These are phyloP conservation scores for Rhodotorula paludigena DNA, from an alignment of 768 basidiomycete species.

Conservation along the genomic window DNA sequence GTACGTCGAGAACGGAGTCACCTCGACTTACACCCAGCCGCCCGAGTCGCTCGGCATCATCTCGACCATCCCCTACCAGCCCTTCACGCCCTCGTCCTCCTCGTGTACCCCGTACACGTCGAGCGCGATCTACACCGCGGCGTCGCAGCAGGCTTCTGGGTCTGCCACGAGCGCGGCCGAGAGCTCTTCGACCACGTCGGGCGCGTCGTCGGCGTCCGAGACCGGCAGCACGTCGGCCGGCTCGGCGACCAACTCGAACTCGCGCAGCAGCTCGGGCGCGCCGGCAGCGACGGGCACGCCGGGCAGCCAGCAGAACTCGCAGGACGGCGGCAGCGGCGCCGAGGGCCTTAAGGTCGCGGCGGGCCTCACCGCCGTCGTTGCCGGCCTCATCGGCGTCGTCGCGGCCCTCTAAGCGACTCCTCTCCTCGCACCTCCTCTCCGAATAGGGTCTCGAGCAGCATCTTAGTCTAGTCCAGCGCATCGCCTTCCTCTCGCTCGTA, in stretches of 20 bases:
- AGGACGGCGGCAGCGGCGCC: background rate
- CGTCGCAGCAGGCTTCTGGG: background rate
- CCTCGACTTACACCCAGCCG: conserved; percentile 37
- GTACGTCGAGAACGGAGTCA: conserved; percentile 22
- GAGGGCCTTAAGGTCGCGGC: conserved; percentile 9
- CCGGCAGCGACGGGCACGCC: conserved; percentile 2
- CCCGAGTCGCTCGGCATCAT: conserved; percentile 39
- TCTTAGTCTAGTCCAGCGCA: too few species aligned
- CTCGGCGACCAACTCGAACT: too few species aligned
- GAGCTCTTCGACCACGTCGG: background rate
- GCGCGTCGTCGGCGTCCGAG: conserved; percentile 3
- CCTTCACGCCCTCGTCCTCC: conserved; percentile 43
- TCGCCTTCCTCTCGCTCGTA: too few species aligned
- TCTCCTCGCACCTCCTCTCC: too few species aligned
- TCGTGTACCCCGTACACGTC: conserved; percentile 42
- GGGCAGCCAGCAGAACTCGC: background rate
- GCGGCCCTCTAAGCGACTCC: background rate
- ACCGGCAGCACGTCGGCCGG: conserved; percentile 1
- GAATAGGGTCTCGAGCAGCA: too few species aligned
- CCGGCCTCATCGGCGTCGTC: background rate
- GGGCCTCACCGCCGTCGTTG: background rate
- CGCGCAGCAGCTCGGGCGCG: background rate
- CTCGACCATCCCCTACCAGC: conserved; percentile 42
- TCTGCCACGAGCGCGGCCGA: background rate
- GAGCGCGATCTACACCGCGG: conserved; percentile 34